Evolutionary conservation across 768 basidiomycete genomes (phyloP).

Genomic region (Suillus plorans): DNA sequence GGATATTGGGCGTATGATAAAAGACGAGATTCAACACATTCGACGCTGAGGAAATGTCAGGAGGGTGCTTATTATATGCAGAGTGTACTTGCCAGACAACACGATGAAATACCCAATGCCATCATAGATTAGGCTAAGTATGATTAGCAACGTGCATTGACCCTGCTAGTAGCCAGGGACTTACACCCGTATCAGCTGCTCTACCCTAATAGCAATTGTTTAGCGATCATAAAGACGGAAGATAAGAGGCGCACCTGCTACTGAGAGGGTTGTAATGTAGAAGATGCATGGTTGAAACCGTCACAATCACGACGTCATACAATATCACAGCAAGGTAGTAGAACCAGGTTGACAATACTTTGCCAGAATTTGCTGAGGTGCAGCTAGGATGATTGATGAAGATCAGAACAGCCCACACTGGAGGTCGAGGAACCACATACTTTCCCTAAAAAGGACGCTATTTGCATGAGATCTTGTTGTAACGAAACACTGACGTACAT

Average conservation of each 20-base stretch:
- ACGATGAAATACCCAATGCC: conserved; percentile 56
- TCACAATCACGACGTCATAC: conserved; percentile 35
- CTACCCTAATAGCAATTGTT: conserved; percentile 31
- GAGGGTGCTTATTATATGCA: not conserved
- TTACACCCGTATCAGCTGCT: conserved; percentile 23
- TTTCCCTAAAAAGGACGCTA: not conserved
- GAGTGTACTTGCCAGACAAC: conserved; percentile 39
- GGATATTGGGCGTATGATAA: conserved; percentile 40
- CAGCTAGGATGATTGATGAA: conserved; percentile 39
- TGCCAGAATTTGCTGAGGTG: conserved; percentile 33
- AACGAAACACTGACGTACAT: conserved; percentile 23
- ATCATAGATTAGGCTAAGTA: conserved; percentile 61
- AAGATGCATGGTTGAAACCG: conserved; percentile 31
- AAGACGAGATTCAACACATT: conserved; percentile 54
- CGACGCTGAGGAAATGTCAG: conserved; percentile 31
- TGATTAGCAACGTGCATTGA: conserved; percentile 5
- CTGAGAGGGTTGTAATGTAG: not conserved
- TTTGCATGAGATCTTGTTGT: conserved; percentile 29
- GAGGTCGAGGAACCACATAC: not conserved
- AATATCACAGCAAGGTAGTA: conserved; percentile 52
- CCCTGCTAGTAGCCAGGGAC: not conserved
- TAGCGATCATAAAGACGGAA: not conserved
- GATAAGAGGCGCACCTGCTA: not conserved
- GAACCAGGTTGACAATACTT: conserved; percentile 47
- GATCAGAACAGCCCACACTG: not conserved